A percentile compares a stretch with the other conserved stretches of the same genome.
Evolutionary conservation across 2,329 filamentous ascomycete genomes (phyloP).

Genomic region (Calonectria pteridis): DNA sequence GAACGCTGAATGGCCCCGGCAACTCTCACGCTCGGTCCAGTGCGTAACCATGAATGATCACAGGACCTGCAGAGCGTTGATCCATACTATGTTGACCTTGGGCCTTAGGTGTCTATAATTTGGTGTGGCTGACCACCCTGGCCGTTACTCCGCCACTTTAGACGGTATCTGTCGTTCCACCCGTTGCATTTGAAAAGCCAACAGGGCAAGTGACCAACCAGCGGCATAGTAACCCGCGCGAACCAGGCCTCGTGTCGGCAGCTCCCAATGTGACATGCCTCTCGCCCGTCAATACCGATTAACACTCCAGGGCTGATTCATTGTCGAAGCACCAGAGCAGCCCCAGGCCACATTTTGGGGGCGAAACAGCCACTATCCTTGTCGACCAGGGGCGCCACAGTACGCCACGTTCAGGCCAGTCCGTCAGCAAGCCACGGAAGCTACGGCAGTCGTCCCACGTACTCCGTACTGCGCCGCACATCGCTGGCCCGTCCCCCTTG

Average conservation of each 20-base stretch:
- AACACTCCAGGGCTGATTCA: not conserved
- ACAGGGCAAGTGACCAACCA: not conserved
- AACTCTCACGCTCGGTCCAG: constrained; percentile 8
- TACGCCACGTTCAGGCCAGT: constrained; percentile 38
- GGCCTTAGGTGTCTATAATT: not conserved
- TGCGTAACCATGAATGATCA: constrained; percentile 6
- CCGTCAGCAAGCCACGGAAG: constrained; percentile 32
- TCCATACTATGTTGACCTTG: constrained; percentile 1
- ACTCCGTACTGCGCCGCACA: constrained; percentile 1
- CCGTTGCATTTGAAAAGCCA: not conserved
- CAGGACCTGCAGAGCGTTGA: constrained; percentile 13
- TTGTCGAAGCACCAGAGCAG: constrained; percentile 9
- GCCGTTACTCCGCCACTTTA: constrained; percentile 21
- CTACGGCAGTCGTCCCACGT: constrained; percentile 25
- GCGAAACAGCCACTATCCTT: constrained; percentile 17
- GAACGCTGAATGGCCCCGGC: constrained; percentile 14
- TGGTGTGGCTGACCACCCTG: constrained; percentile 27
- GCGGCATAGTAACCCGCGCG: not conserved
- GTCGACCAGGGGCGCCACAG: constrained; percentile 35
- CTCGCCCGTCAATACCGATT: constrained; percentile 3
- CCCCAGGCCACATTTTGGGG: constrained; percentile 2
- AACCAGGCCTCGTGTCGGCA: constrained; percentile 18
- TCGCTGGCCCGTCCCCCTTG: constrained; percentile 3
- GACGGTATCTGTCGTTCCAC: constrained; percentile 9
- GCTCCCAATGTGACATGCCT: constrained; percentile 6